Evolutionary conservation across 208 protist genomes (phyloP), one percentile per base, ranked within the genome.

Genomic region (Leishmania braziliensis): DNA sequence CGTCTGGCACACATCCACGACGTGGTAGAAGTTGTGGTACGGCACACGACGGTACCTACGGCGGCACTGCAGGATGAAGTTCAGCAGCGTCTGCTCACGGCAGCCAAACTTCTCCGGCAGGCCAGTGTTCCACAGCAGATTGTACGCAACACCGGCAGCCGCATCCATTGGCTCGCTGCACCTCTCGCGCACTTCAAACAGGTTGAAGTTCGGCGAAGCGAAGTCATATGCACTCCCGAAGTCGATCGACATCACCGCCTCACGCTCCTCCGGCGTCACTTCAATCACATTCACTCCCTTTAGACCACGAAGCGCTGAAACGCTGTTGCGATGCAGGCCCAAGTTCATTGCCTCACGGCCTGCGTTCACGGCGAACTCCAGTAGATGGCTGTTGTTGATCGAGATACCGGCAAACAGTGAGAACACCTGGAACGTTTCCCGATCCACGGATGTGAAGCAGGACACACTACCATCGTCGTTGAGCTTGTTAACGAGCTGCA

Each of bases 1-100:
- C 26, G 93, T 96, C 79, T 96, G 93, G 62, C 89, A 94, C 50
- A 94, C 91, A 84, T 96, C 93, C 77, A 96, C 91, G 54, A 94
- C 93, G 78, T 96, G 93, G 85, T 88, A 95, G 78, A 96, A 97
- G 89, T 97, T 97, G 82, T 97, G 93, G 83, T 97, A 97, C 70
- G 93, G 93, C 75, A 97, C 93, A 56, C 80, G 86, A 51, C 93
- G 91, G 78, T 97, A 97, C 87, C 90, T 95, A 72, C 87, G 90
- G 68, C 91, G 93, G 81, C 90, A 93, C 84, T 93, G 91, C 43
- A 94, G 75, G 65, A 97, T 90, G 80, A 97, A 97, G 83, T 89
- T 93, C 71, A 95, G 87, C 76, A 97, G 89, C 69, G 89, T 93
- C 77, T 83, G 68, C 39, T 95, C 88, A 58, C 82, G 83, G 85